Base-by-base conservation (phyloP, 2,329 filamentous ascomycete genomes). In the Alternaria hordeiaustralica region DNA sequence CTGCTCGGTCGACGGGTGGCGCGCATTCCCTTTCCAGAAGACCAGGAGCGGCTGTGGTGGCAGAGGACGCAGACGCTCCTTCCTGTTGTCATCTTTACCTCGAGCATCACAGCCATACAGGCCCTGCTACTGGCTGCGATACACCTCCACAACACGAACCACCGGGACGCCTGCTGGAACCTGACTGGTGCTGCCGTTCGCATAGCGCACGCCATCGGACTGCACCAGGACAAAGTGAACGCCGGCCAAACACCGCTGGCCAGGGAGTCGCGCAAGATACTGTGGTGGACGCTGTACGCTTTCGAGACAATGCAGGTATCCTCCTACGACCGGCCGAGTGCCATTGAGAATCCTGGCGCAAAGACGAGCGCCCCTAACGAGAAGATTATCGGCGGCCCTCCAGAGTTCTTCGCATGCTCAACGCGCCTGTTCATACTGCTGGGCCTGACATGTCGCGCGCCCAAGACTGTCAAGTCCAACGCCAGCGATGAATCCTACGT, bases 241-340 rank as follows among this genome's bases (percentile, higher is more conserved):
- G 73, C 73, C 2, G 66, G 66, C 13, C 73, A 80, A 54, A 78
- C 76, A 3, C 80, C 79, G 5, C 69, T 81, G 2, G 70, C 74
- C 4, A 67, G 78, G 18, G 84, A 86, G 65, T 71, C 85, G 61
- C 82, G 83, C 5, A 84, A 82, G 65, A 78, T 85, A 0, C 63
- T 87, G 12, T 88, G 86, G 86, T 87, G 85, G 85, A 74, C 76
- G 1, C 68, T 88, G 1, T 87, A 82, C 68, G 75, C 78, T 1
- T 71, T 86, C 15, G 86, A 88, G 55, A 79, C 79, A 61, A 79
- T 82, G 75, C 79, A 82, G 63, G 81, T 82, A 15, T 80, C 81
- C 20, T 80, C 81, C 21, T 80, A 82, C 64, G 80, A 83, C 71
- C 79, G 82, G 2, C 82, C 82, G 0, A 82, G 81, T 61, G 80